Evolutionary conservation across 208 protist genomes (phyloP), one percentile per base, ranked within the genome.

Genomic region (Angomonas desouzai): DNA sequence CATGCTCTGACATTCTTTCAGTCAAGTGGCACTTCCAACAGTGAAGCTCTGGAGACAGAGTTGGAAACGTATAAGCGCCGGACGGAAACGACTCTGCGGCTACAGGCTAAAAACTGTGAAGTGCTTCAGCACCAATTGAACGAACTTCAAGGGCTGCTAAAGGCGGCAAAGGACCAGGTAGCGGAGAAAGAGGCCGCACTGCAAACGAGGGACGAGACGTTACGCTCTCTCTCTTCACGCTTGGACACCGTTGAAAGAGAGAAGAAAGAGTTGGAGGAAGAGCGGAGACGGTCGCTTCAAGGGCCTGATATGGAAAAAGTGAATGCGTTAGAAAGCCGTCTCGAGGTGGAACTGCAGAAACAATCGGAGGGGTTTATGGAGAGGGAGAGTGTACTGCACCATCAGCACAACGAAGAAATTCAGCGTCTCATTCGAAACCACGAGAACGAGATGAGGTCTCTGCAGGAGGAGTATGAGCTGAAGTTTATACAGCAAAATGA

Each of bases 381-480:
- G 0, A 76, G 81, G 0, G 85, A 91, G 53, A 68, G 62, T 22
- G 60, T 67, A 13, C 71, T 92, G 0, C 77, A 87, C 34, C 47
- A 79, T 7, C 79, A 87, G 48, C 83, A 92, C 70, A 70, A 69
- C 29, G 78, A 86, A 30, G 89, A 92, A 55, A 62, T 92, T 16
- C 72, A 89, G 58, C 66, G 77, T 0, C 74, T 91, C 27, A 58
- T 72, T 9, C 67, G 72, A 3, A 38, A 47, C 11, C 76, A 91
- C 28, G 85, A 90, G 66, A 53, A 65, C 6, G 83, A 87, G 20
- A 16, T 92, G 34, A 56, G 67, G 0, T 70, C 74, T 49, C 16
- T 87, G 29, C 74, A 76, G 33, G 66, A 62, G 0, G 81, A 91
- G 30, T 70, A 64, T 32, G 63, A 83, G 27, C 68, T 81, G 30